phyloP scores from a whole-genome alignment of 1,284 basidiomycete genomes.

The Puccinia triticina region DNA sequence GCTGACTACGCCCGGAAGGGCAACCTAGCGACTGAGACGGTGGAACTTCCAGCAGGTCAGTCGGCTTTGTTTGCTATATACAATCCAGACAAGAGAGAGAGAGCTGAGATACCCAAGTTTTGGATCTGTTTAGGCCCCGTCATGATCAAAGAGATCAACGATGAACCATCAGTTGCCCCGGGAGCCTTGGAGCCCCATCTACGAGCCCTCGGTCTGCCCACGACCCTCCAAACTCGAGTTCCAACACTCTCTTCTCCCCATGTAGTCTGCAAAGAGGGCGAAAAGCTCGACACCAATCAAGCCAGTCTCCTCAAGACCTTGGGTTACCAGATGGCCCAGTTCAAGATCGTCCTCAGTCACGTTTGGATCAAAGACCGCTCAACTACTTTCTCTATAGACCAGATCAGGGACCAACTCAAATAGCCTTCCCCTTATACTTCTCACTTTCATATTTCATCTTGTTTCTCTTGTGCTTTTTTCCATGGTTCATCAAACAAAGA shows the following conservation, averaged over 20 bases:
- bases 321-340: slow-evolving; percentile 49
- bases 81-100: background rate
- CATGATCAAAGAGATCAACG: slow-evolving; percentile 62
- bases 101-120: background rate
- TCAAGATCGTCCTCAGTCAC: slow-evolving; percentile 40
- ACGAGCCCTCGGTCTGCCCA: slow-evolving; percentile 84
- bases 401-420: slow-evolving; percentile 24
- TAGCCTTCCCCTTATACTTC: background rate
- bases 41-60: slow-evolving; percentile 72
- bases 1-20: slow-evolving; percentile 90
- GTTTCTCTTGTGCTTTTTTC: background rate
- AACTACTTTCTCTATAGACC: slow-evolving; percentile 23
- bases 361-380: slow-evolving; percentile 45
- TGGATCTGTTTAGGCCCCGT: slow-evolving; percentile 61
- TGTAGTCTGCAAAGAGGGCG: slow-evolving; percentile 80
- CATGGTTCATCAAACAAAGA: background rate
- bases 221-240: slow-evolving; percentile 79
- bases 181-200: slow-evolving; percentile 97
- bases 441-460: background rate
- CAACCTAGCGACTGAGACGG: slow-evolving; percentile 74
- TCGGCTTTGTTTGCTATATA: slow-evolving; percentile 2
- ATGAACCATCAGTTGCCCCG: slow-evolving; percentile 73
- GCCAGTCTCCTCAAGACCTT: slow-evolving; percentile 52
- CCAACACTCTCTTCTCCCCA: slow-evolving; percentile 82
- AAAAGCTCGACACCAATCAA: slow-evolving; percentile 72